Evolutionary conservation across 1,284 basidiomycete genomes (phyloP), one percentile per base, ranked within the genome.

Genomic region (Agroathelia rolfsii): DNA sequence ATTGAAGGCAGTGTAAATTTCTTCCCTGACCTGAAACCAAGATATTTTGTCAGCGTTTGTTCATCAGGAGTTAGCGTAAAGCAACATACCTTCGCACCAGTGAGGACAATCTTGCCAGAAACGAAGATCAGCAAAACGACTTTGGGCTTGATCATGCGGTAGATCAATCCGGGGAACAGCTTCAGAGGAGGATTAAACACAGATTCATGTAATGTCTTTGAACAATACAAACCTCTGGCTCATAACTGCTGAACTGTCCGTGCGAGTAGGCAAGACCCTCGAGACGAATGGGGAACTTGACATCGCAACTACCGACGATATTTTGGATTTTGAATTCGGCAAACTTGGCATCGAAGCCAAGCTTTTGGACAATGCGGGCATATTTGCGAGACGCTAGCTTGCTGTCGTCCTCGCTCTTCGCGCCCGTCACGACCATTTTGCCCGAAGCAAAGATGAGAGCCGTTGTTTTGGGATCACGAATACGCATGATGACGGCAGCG

Each of bases 261-360:
- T 98, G 95, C 49, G 81, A 84, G 66, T 96, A 99, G 4, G 94
- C 94, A 39, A 99, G 72, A 38, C 95, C 95, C 62, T 99, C 95
- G 47, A 98, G 66, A 41, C 95, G 83, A 55, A 99, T 98, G 39
- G 95, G 95, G 69, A 99, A 99, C 64, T 95, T 95, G 50, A 98
- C 95, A 55, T 98, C 95, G 60, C 95, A 98, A 51, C 78, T 84
- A 36, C 95, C 95, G 32, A 98, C 95, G 35, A 98, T 98, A 59
- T 98, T 99, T 68, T 98, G 94, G 36, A 98, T 98, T 68, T 98
- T 99, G 71, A 98, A 98, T 63, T 99, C 94, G 35, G 88, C 90
- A 58, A 98, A 98, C 65, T 97, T 96, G 51, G 95, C 93, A 46
- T 98, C 94, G 58, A 99, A 98, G 22, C 95, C 95, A 27, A 98